These are phyloP conservation scores for Rhodamnia argentea DNA, from an alignment of 345 rosid species.

Conservation along the genomic window DNA sequence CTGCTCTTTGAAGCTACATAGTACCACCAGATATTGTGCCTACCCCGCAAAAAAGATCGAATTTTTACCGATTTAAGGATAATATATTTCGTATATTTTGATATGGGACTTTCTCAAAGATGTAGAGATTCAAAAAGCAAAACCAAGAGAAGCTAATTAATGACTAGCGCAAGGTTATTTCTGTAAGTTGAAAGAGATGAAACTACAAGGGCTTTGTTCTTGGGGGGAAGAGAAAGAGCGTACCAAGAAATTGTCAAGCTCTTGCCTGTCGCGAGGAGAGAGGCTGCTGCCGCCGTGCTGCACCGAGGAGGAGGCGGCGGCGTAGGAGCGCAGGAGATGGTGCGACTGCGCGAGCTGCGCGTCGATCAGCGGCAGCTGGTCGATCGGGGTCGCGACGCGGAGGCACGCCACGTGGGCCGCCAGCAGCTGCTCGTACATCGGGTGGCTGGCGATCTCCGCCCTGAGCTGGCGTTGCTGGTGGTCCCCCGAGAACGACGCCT, in stretches of 20 bases:
- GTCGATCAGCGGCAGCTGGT: slow-evolving; percentile 89
- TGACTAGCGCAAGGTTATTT: neutral
- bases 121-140: neutral
- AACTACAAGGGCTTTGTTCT: neutral
- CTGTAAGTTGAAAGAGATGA: neutral
- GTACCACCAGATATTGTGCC: slow-evolving; percentile 86
- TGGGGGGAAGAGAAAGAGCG: neutral
- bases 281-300: slow-evolving; percentile 19
- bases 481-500: slow-evolving; percentile 34
- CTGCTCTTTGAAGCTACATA: slow-evolving; percentile 95
- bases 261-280: slow-evolving; percentile 73
- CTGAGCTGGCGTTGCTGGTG: slow-evolving; percentile 46
- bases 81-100: too few species aligned
- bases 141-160: neutral
- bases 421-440: slow-evolving; percentile 75
- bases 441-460: slow-evolving; percentile 82
- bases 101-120: neutral
- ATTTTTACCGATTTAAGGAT: neutral
- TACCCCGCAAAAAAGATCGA: neutral
- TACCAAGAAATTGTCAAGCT: slow-evolving; percentile 93
- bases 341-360: slow-evolving; percentile 85
- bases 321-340: slow-evolving; percentile 80
- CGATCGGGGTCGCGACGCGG: slow-evolving; percentile 93
- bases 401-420: slow-evolving; percentile 88
- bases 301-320: slow-evolving; percentile 19